phyloP scores from a whole-genome alignment of 441 rosid genomes.

The Bruguiera hainesii region DNA sequence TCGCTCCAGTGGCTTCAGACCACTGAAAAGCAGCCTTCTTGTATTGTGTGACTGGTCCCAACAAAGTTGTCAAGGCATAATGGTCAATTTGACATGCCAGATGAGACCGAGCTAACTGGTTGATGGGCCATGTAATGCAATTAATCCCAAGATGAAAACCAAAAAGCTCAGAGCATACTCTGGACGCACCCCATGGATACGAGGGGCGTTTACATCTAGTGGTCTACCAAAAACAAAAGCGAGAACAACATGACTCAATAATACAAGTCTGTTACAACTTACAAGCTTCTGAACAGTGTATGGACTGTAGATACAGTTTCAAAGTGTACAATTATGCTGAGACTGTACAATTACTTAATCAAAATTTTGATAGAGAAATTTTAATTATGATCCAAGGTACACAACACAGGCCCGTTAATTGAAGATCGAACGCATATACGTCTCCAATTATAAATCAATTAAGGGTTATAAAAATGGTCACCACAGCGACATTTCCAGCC shows the following conservation, averaged over 20 bases:
- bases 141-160: not conserved
- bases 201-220: no score
- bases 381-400: not conserved
- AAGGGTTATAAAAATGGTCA: conserved; percentile 71
- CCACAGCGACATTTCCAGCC: conserved; percentile 84
- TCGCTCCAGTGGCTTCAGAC: no score
- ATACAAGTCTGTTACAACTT: not conserved
- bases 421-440: no score
- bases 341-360: not conserved
- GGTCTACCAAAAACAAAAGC: not conserved
- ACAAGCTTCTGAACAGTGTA: conserved; percentile 12
- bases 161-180: not conserved
- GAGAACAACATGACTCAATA: not conserved
- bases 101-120: not conserved
- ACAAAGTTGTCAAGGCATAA: not conserved
- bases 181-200: no score
- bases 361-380: not conserved
- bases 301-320: not conserved
- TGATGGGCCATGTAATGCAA: not conserved
- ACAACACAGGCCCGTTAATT: no score
- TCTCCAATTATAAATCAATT: not conserved
- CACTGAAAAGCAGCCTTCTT: no score
- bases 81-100: not conserved
- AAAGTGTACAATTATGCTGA: conserved; percentile 17
- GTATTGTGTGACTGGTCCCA: not conserved